A percentile compares a stretch with the other conserved stretches of the same genome.
These are phyloP conservation scores for Lepidium campestre DNA, from an alignment of 441 rosid species.

Conservation along the genomic window DNA sequence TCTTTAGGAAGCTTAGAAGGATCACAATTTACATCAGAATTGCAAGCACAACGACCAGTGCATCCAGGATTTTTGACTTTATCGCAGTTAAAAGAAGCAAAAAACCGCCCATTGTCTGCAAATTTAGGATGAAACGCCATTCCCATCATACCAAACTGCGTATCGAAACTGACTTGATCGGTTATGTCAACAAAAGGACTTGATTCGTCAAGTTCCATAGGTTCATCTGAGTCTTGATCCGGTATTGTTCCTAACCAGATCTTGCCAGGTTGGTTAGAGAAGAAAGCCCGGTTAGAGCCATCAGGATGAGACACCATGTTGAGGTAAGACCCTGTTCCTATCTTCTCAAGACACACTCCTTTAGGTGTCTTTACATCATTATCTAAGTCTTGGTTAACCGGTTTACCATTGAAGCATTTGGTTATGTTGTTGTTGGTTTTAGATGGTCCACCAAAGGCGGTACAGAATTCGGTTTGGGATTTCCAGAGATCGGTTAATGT, in stretches of 20 bases:
- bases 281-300: conserved; percentile 46
- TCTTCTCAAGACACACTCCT: conserved; percentile 50
- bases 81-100: conserved; percentile 50
- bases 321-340: conserved; percentile 45
- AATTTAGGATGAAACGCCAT: conserved; percentile 32
- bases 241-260: conserved; percentile 57
- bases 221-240: conserved; percentile 38
- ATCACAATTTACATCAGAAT: conserved; percentile 47
- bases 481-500: conserved; percentile 34
- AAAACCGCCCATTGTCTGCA: conserved; percentile 31
- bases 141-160: conserved; percentile 35
- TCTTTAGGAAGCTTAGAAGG: conserved; percentile 37
- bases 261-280: conserved; percentile 40
- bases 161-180: conserved; percentile 38
- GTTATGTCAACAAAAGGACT: conserved; percentile 49
- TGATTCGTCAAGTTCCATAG: conserved; percentile 29
- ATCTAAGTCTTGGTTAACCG: conserved; percentile 4
- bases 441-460: conserved; percentile 36
- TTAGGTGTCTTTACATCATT: conserved; percentile 18
- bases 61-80: conserved; percentile 38
- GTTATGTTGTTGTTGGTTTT: conserved; percentile 19
- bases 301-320: conserved; percentile 60
- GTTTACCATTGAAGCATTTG: conserved; percentile 36
- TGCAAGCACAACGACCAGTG: conserved; percentile 48
- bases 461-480: conserved; percentile 37